These are phyloP conservation scores for Diaporthe velutina DNA, from an alignment of 2,329 filamentous ascomycete species.

Conservation along the genomic window DNA sequence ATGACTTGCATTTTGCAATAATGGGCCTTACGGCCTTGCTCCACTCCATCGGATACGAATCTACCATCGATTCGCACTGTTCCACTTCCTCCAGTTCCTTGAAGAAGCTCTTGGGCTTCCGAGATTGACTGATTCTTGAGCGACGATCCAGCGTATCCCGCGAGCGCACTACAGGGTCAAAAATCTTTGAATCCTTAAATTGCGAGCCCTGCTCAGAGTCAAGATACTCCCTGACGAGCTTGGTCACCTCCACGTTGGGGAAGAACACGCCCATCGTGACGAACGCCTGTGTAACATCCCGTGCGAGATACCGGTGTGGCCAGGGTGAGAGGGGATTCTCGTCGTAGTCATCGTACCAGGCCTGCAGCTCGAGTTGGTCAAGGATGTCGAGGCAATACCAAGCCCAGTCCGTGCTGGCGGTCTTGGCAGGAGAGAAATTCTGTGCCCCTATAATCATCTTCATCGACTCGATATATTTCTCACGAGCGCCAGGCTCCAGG, in stretches of 20 bases:
- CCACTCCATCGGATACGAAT: constrained; percentile 13
- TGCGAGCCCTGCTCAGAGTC: constrained; percentile 11
- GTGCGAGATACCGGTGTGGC: constrained; percentile 53
- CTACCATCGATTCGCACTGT: not conserved
- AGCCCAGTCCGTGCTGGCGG: constrained; percentile 41
- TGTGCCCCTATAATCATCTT: constrained; percentile 51
- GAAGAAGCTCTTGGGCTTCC: constrained; percentile 19
- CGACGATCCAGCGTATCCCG: not conserved
- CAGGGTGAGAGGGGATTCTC: constrained; percentile 41
- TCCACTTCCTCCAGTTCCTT: constrained; percentile 8
- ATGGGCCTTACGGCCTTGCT: not conserved
- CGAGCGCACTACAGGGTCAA: constrained; percentile 12
- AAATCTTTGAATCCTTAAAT: not conserved
- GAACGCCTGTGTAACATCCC: constrained; percentile 54
- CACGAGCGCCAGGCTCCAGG: constrained; percentile 53
- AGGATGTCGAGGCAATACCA: constrained; percentile 47
- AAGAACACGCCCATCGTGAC: constrained; percentile 56
- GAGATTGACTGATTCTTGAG: not conserved
- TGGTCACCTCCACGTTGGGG: constrained; percentile 43
- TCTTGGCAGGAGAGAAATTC: constrained; percentile 40
- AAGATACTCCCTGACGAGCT: constrained; percentile 17
- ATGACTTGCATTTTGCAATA: constrained; percentile 23
- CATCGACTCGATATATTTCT: constrained; percentile 53
- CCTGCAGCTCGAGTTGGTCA: constrained; percentile 45
- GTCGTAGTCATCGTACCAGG: constrained; percentile 43